Evolutionary conservation across 257 asterid species (phyloP).

Genomic region (Solanum clarkiae): DNA sequence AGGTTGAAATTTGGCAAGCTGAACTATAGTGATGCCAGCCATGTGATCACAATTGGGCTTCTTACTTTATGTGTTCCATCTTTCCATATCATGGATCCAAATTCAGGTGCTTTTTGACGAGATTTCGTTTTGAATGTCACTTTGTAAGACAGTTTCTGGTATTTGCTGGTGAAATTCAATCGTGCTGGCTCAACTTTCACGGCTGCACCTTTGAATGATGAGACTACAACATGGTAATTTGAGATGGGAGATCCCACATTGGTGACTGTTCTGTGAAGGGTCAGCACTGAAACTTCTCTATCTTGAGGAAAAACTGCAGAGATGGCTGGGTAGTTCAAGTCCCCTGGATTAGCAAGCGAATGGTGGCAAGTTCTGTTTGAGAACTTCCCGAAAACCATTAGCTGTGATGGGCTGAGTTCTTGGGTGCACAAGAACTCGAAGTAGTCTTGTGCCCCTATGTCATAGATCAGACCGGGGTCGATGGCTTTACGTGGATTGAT

Average conservation of each 20-base stretch:
- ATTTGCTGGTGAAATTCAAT: slow-evolving; percentile 31
- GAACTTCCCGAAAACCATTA: slow-evolving; percentile 49
- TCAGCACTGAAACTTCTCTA: slow-evolving; percentile 14
- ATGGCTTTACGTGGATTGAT: slow-evolving; percentile 61
- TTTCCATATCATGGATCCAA: slow-evolving; percentile 63
- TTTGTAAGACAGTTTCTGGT: slow-evolving; percentile 45
- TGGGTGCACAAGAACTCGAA: slow-evolving; percentile 72
- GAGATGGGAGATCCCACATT: slow-evolving; percentile 65
- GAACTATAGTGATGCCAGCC: slow-evolving; percentile 51
- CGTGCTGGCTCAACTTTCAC: slow-evolving; percentile 55
- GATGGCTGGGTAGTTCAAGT: slow-evolving; percentile 75
- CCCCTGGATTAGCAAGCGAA: slow-evolving; percentile 32
- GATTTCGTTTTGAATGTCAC: slow-evolving; percentile 30
- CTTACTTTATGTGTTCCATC: slow-evolving; percentile 59
- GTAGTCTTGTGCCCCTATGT: slow-evolving; percentile 65
- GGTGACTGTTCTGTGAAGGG: slow-evolving; percentile 54
- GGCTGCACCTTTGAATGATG: slow-evolving; percentile 49
- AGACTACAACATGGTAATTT: slow-evolving; percentile 42
- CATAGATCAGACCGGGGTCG: slow-evolving; percentile 71
- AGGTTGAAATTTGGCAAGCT: background rate
- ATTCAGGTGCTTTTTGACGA: slow-evolving; percentile 45
- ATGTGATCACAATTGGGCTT: slow-evolving; percentile 71
- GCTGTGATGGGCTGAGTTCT: slow-evolving; percentile 42
- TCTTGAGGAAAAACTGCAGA: slow-evolving; percentile 54
- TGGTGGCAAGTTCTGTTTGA: slow-evolving; percentile 40